phyloP scores from a whole-genome alignment of 1,139 yeast species.

The Saccharomyces hybrid region DNA sequence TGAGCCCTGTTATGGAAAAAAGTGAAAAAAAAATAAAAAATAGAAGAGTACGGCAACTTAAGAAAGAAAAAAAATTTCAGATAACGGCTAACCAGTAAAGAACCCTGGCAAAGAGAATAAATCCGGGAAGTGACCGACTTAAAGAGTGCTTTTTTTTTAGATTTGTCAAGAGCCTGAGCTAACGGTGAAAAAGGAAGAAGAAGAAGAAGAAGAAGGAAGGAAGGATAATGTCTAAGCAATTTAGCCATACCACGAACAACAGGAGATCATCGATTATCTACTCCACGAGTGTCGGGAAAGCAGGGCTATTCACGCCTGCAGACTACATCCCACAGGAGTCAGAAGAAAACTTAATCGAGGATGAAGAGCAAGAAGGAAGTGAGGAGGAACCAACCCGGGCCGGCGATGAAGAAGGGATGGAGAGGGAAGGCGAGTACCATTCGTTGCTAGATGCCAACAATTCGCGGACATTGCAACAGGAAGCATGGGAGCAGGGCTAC shows the following conservation, averaged over 20 bases:
- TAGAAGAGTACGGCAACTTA: background rate
- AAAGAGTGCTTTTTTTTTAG: background rate
- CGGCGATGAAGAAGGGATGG: background rate
- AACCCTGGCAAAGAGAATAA: background rate
- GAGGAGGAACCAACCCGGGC: background rate
- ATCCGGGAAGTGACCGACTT: background rate
- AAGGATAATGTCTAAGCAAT: constrained; percentile 17
- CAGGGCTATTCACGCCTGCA: constrained; percentile 27
- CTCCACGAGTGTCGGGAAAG: constrained; percentile 31
- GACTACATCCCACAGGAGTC: constrained; percentile 23
- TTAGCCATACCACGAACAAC: constrained; percentile 24
- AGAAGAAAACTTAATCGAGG: constrained; percentile 10
- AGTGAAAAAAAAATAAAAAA: background rate
- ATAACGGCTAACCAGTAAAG: background rate
- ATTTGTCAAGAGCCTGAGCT: background rate
- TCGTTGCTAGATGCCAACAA: constrained; percentile 19
- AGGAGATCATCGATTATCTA: constrained; percentile 29
- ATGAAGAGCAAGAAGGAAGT: too few species aligned
- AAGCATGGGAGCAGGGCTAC: constrained; percentile 5
- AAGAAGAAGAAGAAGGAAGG: background rate
- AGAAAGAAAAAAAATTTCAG: background rate
- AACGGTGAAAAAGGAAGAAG: background rate
- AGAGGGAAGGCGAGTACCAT: constrained; percentile 10
- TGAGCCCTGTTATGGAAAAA: background rate
- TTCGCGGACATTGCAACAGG: constrained; percentile 18